phyloP scores from a whole-genome alignment of 371 early-diverging fungal species.

The Smittium mucronatum region DNA sequence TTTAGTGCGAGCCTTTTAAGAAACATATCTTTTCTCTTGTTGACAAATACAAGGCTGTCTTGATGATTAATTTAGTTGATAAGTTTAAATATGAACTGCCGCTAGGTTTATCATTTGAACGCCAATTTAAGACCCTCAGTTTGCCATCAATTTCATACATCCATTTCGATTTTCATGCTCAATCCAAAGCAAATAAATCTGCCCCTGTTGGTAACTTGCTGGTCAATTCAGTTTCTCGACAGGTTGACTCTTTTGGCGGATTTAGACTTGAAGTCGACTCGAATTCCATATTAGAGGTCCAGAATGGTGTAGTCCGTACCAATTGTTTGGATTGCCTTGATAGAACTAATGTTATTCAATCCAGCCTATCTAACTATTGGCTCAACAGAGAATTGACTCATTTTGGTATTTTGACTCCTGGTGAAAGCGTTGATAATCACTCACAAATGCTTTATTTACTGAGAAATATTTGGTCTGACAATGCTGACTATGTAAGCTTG shows the following conservation, averaged over 20 bases:
- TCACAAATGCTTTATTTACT: constrained; percentile 31
- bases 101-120: constrained; percentile 64
- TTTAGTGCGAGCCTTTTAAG: constrained; percentile 26
- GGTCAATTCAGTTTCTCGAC: constrained; percentile 47
- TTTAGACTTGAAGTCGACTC: constrained; percentile 15
- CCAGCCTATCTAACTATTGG: constrained; percentile 45
- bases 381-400: constrained; percentile 51
- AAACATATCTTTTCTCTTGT: constrained; percentile 61
- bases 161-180: constrained; percentile 93
- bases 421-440: constrained; percentile 44
- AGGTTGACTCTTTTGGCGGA: constrained; percentile 50
- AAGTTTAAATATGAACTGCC: constrained; percentile 74
- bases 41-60: constrained; percentile 57
- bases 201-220: constrained; percentile 61
- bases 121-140: constrained; percentile 36
- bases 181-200: constrained; percentile 58
- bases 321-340: constrained; percentile 99
- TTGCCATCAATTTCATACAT: constrained; percentile 40
- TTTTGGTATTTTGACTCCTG: constrained; percentile 40
- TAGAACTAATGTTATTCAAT: constrained; percentile 59
- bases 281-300: constrained; percentile 29
- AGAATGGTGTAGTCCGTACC: constrained; percentile 73
- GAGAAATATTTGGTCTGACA: constrained; percentile 85
- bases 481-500: constrained; percentile 89
- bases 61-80: constrained; percentile 83